phyloP scores from a whole-genome alignment of 1,139 yeast genomes.

The Sugiyamaella castrensis region DNA sequence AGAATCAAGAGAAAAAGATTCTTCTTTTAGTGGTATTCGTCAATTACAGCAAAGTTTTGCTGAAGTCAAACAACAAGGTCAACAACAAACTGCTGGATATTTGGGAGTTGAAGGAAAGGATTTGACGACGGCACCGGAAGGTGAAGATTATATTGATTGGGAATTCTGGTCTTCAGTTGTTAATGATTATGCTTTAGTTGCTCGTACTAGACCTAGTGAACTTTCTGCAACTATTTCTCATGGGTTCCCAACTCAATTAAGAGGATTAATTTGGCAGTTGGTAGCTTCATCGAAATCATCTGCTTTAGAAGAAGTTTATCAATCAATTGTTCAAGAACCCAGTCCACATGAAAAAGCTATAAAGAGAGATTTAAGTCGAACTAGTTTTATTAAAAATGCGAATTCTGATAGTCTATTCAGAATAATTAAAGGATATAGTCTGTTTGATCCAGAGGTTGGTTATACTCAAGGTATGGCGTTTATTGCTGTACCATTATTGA shows the following conservation, averaged over 20 bases:
- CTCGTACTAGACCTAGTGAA: slow-evolving; percentile 56
- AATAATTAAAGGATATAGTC: slow-evolving; percentile 78
- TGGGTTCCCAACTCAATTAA: slow-evolving; percentile 80
- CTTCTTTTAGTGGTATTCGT: slow-evolving; percentile 56
- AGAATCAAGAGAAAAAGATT: slow-evolving; percentile 41
- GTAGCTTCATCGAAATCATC: slow-evolving; percentile 76
- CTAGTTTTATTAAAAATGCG: slow-evolving; percentile 65
- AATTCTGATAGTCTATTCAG: slow-evolving; percentile 59
- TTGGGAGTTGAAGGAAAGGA: slow-evolving; percentile 20
- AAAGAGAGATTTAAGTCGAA: slow-evolving; percentile 76
- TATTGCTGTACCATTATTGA: slow-evolving; percentile 75
- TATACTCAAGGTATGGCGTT: slow-evolving; percentile 98
- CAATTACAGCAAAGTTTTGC: slow-evolving; percentile 63
- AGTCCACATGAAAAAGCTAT: slow-evolving; percentile 76
- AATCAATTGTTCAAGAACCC: slow-evolving; percentile 49
- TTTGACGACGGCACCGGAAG: slow-evolving; percentile 21
- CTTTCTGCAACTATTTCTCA: slow-evolving; percentile 59
- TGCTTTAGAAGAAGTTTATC: slow-evolving; percentile 65
- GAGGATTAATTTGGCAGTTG: slow-evolving; percentile 92
- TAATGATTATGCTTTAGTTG: slow-evolving; percentile 66
- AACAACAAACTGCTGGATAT: slow-evolving; percentile 16
- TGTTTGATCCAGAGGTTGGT: slow-evolving; percentile 90
- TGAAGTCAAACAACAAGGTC: slow-evolving; percentile 38
- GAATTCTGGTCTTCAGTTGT: slow-evolving; percentile 84
- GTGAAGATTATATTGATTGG: slow-evolving; percentile 61